These are phyloP conservation scores for Aspergillus coremiiformis DNA, from an alignment of 495 filamentous ascomycete genomes.

Conservation along the genomic window DNA sequence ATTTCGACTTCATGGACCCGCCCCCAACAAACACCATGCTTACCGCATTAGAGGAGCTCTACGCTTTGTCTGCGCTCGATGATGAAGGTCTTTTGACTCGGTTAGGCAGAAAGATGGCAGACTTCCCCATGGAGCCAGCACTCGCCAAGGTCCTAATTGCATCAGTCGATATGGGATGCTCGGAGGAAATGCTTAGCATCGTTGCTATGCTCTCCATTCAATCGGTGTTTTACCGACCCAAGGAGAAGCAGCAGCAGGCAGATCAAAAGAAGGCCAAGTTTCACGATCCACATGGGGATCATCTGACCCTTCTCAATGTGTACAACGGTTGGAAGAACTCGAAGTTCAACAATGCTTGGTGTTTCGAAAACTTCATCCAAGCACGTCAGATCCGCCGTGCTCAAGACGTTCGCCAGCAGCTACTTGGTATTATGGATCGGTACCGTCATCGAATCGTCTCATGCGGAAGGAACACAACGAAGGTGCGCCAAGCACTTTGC, in stretches of 20 bases:
- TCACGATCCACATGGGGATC: constrained; percentile 90
- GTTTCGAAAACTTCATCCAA: constrained; percentile 97
- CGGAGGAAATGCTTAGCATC: constrained; percentile 88
- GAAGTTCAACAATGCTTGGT: constrained; percentile 81
- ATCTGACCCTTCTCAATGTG: constrained; percentile 90
- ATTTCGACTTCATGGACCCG: constrained; percentile 99
- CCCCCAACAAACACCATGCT: constrained; percentile 97
- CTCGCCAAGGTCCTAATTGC: constrained; percentile 86
- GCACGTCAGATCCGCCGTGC: constrained; percentile 77
- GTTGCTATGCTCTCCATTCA: constrained; percentile 88
- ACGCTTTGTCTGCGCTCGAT: constrained; percentile 84
- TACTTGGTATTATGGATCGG: constrained; percentile 85
- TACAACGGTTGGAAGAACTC: constrained; percentile 90
- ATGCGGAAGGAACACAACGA: constrained; percentile 79
- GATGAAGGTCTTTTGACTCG: constrained; percentile 94
- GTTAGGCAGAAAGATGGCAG: constrained; percentile 92
- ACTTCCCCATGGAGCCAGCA: constrained; percentile 90
- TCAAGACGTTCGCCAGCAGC: constrained; percentile 85
- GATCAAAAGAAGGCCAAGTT: constrained; percentile 98
- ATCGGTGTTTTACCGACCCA: constrained; percentile 86
- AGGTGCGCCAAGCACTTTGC: constrained; percentile 87
- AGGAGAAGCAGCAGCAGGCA: constrained; percentile 91
- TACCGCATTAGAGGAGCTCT: constrained; percentile 89
- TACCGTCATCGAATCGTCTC: constrained; percentile 73
- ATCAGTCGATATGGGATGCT: constrained; percentile 79